A percentile compares a stretch with the other conserved stretches of the same genome.
phyloP scores from a whole-genome alignment of 1,139 yeast genomes.

The Suhomyces taliae region DNA sequence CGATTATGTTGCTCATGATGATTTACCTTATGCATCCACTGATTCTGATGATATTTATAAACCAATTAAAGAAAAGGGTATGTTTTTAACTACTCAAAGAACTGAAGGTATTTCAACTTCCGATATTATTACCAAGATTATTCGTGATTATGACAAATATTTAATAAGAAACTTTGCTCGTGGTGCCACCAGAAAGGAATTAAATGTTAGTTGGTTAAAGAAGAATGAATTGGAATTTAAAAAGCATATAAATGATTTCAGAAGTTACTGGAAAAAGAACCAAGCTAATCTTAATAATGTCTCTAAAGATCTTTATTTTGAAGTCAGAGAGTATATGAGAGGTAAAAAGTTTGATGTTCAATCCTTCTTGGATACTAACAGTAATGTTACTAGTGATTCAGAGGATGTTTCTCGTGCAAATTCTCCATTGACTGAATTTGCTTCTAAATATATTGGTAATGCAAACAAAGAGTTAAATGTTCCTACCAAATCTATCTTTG shows the following conservation, averaged over 20 bases:
- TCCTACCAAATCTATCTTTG: conserved; percentile 47
- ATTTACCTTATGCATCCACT: conserved; percentile 85
- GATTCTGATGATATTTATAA: conserved; percentile 89
- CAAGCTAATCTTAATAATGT: conserved; percentile 69
- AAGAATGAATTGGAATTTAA: conserved; percentile 93
- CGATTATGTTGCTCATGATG: conserved; percentile 98
- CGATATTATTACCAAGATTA: conserved; percentile 91
- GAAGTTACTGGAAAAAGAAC: conserved; percentile 79
- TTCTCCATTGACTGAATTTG: conserved; percentile 63
- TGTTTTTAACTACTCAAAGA: conserved; percentile 91
- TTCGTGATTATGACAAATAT: conserved; percentile 94
- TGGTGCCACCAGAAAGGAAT: conserved; percentile 94
- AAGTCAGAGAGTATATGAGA: conserved; percentile 72
- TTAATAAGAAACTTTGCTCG: conserved; percentile 95
- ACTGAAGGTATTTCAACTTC: conserved; percentile 96
- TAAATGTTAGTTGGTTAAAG: conserved; percentile 95
- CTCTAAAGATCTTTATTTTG: conserved; percentile 79
- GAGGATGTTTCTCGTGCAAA: conserved; percentile 33
- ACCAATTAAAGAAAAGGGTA: conserved; percentile 87
- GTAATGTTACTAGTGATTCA: conserved; percentile 26
- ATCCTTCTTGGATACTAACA: conserved; percentile 28
- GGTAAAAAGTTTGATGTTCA: conserved; percentile 48
- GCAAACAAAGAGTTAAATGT: conserved; percentile 47
- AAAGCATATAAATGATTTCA: conserved; percentile 83
- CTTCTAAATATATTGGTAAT: conserved; percentile 59